Evolutionary conservation across 2,329 filamentous ascomycete genomes (phyloP).

Genomic region (Sarocladium strictum): DNA sequence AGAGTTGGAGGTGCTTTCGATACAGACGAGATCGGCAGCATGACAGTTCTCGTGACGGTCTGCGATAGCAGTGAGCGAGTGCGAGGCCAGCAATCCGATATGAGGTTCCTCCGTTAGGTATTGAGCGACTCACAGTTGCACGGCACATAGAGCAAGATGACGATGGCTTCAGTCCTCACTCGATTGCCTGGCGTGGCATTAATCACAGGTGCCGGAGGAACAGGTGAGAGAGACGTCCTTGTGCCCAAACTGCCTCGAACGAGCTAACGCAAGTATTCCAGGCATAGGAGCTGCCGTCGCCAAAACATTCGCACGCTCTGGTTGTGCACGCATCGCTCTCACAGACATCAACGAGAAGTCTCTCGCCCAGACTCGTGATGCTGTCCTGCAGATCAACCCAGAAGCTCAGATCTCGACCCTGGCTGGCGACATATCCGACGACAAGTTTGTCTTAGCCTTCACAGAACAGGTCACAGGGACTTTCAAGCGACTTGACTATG

Average conservation of each 20-base stretch:
- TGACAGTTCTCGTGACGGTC: background rate
- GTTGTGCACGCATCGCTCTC: slow-evolving; percentile 46
- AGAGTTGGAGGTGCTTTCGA: background rate
- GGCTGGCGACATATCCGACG: slow-evolving; percentile 42
- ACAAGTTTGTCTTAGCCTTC: slow-evolving; percentile 35
- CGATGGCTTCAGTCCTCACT: slow-evolving; percentile 13
- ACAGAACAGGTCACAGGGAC: slow-evolving; percentile 21
- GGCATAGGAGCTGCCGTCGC: slow-evolving; percentile 51
- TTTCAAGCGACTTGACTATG: slow-evolving; percentile 48
- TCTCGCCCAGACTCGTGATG: slow-evolving; percentile 28
- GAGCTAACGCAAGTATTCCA: slow-evolving; percentile 17
- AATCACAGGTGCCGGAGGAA: slow-evolving; percentile 42
- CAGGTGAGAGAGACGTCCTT: slow-evolving; percentile 29
- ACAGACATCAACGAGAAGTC: slow-evolving; percentile 42
- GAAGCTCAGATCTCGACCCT: slow-evolving; percentile 24
- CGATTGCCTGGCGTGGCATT: slow-evolving; percentile 39
- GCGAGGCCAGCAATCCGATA: too few species aligned
- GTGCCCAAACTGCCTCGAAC: background rate
- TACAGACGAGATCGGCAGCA: background rate
- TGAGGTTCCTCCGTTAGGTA: too few species aligned
- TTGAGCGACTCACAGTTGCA: too few species aligned
- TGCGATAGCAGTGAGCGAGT: too few species aligned
- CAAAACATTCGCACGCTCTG: slow-evolving; percentile 41
- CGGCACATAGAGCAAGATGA: too few species aligned
- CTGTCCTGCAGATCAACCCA: slow-evolving; percentile 27